Percentiles rank a stretch among this genome's conserved stretches.
phyloP scores from a whole-genome alignment of 2,329 filamentous ascomycete genomes.

The Monosporascus ibericus region DNA sequence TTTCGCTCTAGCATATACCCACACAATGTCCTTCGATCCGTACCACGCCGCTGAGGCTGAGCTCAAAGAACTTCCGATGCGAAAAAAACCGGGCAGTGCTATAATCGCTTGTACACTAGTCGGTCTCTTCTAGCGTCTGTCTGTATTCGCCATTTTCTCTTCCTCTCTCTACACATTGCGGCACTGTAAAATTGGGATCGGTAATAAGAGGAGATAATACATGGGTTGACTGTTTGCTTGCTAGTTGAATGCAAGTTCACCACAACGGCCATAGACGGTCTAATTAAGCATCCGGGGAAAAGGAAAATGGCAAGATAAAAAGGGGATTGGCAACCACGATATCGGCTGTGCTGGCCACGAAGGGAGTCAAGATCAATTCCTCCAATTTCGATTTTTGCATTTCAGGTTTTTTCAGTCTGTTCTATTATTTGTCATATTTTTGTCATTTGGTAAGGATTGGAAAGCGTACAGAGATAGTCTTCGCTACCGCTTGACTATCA shows the following conservation, averaged over 20 bases:
- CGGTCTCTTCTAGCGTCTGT: background rate
- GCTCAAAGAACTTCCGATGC: background rate
- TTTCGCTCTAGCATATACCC: background rate
- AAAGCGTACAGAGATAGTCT: background rate
- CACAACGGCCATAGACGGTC: background rate
- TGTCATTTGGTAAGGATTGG: background rate
- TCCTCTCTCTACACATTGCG: background rate
- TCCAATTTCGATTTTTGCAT: background rate
- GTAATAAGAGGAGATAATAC: background rate
- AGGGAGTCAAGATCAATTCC: background rate
- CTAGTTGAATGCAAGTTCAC: background rate
- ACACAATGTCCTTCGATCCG: background rate
- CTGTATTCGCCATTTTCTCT: background rate
- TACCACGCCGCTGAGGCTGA: background rate
- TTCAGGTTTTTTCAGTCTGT: background rate
- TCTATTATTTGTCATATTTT: background rate
- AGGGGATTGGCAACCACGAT: background rate
- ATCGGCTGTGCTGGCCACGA: background rate
- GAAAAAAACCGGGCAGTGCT: background rate
- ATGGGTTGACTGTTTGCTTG: background rate
- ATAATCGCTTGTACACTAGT: background rate
- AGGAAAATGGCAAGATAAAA: background rate
- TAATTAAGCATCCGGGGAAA: background rate
- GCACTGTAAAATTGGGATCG: background rate
- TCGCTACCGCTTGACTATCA: background rate